Conservation (phyloP, 2,329 filamentous ascomycete species). For the Keithomyces neogunnii region DNA sequence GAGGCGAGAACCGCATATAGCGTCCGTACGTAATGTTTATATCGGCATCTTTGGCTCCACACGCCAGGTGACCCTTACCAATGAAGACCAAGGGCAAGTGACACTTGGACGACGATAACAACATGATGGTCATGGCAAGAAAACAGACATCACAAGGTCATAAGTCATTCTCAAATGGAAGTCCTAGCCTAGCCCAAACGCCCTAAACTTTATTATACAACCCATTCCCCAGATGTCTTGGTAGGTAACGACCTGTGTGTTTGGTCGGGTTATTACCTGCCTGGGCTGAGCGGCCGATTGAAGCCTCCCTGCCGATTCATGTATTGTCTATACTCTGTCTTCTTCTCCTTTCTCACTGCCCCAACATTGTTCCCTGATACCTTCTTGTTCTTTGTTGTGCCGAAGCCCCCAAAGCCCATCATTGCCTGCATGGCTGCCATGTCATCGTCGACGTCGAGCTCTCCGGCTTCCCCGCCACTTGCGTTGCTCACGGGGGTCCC, state of each 20-base stretch:
- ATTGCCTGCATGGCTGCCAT: slow-evolving; percentile 68
- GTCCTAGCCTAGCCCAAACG: not conserved
- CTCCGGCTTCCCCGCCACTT: slow-evolving; percentile 19
- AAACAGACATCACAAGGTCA: not conserved
- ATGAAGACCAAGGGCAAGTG: too few relatives aligned
- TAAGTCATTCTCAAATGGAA: not conserved
- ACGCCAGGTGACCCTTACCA: not conserved
- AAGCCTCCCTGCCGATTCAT: slow-evolving; percentile 83
- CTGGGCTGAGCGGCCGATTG: slow-evolving; percentile 65
- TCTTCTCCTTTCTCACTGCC: slow-evolving; percentile 83
- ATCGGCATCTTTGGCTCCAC: slow-evolving; percentile 2
- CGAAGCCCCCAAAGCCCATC: slow-evolving; percentile 87
- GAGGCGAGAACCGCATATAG: slow-evolving; percentile 13
- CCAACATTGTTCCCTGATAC: slow-evolving; percentile 80
- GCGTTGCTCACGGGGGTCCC: slow-evolving; percentile 17
- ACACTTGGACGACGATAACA: too few relatives aligned
- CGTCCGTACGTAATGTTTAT: slow-evolving; percentile 29
- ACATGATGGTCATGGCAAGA: too few relatives aligned
- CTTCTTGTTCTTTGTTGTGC: slow-evolving; percentile 80
- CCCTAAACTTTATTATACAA: not conserved
- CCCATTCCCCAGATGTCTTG: too few relatives aligned
- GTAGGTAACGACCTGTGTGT: too few relatives aligned
- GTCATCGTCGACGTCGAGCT: slow-evolving; percentile 52
- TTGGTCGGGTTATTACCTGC: slow-evolving; percentile 18
- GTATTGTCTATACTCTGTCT: slow-evolving; percentile 91